Base-by-base conservation (phyloP, 805 yeast species). In the Candida parachauliodes region DNA sequence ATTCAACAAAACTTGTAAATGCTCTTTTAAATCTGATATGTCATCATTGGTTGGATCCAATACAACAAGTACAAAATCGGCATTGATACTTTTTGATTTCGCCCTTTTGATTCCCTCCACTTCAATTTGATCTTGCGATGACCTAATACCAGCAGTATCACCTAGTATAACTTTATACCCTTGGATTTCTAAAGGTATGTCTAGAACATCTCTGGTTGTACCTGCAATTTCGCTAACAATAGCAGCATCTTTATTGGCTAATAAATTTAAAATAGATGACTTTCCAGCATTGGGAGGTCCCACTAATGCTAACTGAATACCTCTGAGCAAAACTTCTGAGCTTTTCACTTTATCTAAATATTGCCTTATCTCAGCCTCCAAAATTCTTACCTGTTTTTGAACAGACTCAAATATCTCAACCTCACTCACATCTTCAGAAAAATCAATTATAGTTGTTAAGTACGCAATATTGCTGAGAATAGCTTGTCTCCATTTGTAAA, bases 251-350 rank as follows among this genome's bases (percentile, higher is more conserved):
- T 83, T 76, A 41, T 80, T 72, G 0, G 89, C 87, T 6, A 93
- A 57, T n/a, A 62, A 52, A 51, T 93, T 93, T 36, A 93, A 59
- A 8, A 93, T 60, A 1, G 96, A 86, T 3, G 96, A 88, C 55
- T 93, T 93, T 0, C 98, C 98, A 1, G 96, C 96, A 58, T 93
- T 93, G 1, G 98, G 96, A 5, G 95, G 93, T 0, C 98, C 98
- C 10, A 89, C 46, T 8, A 93, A 62, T 0, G 82, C 78, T 18
- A 89, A 50, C 40, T 76, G 77, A 20, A 91, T 78, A 1, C 98
- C 98, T 17, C 73, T 68, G 28, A 81, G 58, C 11, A 91, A 57
- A 1, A 89, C 63, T 46, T 80, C 84, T 0, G 87, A 74, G 37
- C 77, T 62, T 27, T 67, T 65, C 4, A 81, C 74, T 49, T 68